Base-by-base conservation (phyloP, 768 basidiomycete genomes). In the Mycena floridula region DNA sequence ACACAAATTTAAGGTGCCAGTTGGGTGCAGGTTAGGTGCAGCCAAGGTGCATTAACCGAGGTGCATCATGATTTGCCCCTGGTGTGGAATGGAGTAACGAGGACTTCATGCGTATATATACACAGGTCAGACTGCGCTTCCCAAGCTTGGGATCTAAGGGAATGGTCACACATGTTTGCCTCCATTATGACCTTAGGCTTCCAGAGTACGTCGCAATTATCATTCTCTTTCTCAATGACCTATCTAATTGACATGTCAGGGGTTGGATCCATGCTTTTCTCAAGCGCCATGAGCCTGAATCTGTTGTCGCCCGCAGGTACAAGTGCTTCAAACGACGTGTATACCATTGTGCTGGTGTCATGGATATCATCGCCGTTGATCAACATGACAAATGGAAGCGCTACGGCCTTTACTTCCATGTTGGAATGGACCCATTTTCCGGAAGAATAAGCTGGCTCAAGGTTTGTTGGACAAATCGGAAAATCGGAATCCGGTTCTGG, bases 331-430 rank as follows among this genome's bases (percentile, higher is more conserved):
- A n/a, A n/a, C n/a, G n/a, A n/a, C n/a, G n/a, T n/a, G n/a, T n/a
- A n/a, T n/a, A n/a, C n/a, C n/a, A n/a, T n/a, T n/a, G n/a, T n/a
- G n/a, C n/a, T n/a, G 73, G 73, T 1, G 59, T 70, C 0, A 73
- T 64, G 25, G 66, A 75, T 39, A 20, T 69, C 0, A 54, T 58
- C 48, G 42, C 57, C 4, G 43, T 63, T 16, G 68, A 76, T 42
- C 74, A 76, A 47, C 70, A 76, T 49, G 68, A 76, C 47, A 76
- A 76, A 40, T 74, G 66, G 67, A 54, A 56, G 27, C 45, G 53
- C 4, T 73, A 66, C 53, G 68, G 69, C 0, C 55, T 74, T 0
- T 54, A 20, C 3, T 41, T 62, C 0, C 63, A 75, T 53, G 46
- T 53, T 12, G 54, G 58, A 0, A 37, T 68, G 9, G 72, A 75